Base-by-base conservation (phyloP, 1,284 basidiomycete species). In the Sphagnurus paluster region DNA sequence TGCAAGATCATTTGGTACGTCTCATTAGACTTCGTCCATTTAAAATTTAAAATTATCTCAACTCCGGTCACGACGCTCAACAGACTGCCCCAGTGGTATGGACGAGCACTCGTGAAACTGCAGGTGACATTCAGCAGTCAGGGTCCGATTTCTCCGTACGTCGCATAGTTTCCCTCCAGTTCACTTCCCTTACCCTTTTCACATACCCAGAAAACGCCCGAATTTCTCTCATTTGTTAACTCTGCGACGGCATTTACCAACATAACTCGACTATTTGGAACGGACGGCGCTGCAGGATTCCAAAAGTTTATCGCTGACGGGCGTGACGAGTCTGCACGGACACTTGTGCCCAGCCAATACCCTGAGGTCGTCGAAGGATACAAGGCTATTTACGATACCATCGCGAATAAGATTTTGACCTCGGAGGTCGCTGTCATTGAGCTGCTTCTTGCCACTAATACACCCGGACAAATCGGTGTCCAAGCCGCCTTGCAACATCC, bases 401-500 rank as follows among this genome's bases (percentile, higher is more conserved):
- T 72, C 14, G 65, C 74, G 0, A 66, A 79, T 39, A 67, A 66
- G 26, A 43, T 55, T 20, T 56, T 85, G 19, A 63, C 74, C n/a
- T 61, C 56, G 6, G 61, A 66, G 6, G 69, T 77, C 44, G 82
- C 77, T 0, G 72, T 81, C 52, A 67, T 84, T 26, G 84, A 88
- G 62, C 69, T 88, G 16, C 62, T 87, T 28, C 65, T 87, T 35
- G 73, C 72, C 42, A 65, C 82, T 49, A 82, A 77, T 9, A 68
- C 74, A 4, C 67, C 72, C 0, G 66, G 69, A 34, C 63, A 64
- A n/a, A 67, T 84, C 37, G 68, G 69, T 5, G 71, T 90, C 35
- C 84, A 88, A 60, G 77, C 79, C 6, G 85, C 83, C 0, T 61
- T 87, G 21, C 85, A 88, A 60, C 82, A 84, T 56, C 82, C 84